Conservation (phyloP, 768 basidiomycete species). For the Tylopilus subfusipes region DNA sequence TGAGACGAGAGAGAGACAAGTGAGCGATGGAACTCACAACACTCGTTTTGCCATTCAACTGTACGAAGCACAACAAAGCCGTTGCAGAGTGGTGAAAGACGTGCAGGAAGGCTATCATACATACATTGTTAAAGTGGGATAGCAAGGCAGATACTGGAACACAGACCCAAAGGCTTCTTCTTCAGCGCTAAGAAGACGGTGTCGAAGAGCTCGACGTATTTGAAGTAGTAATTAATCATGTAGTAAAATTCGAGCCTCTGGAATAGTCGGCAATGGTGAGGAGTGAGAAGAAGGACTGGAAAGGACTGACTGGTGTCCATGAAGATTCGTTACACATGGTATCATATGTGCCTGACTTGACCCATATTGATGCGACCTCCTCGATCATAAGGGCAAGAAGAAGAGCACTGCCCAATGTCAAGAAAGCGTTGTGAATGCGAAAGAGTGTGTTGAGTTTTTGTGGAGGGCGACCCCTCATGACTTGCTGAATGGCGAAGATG, state of each 20-base stretch:
- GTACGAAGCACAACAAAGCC: slow-evolving; percentile 89
- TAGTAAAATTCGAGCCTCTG: slow-evolving; percentile 95
- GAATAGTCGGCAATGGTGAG: slow-evolving; percentile 1
- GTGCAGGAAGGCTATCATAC: slow-evolving; percentile 79
- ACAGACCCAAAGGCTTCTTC: slow-evolving; percentile 93
- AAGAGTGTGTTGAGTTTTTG: slow-evolving; percentile 79
- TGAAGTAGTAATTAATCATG: slow-evolving; percentile 99
- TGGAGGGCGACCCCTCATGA: slow-evolving; percentile 78
- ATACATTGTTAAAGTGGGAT: slow-evolving; percentile 7
- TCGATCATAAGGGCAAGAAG: slow-evolving; percentile 88
- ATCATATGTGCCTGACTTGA: slow-evolving; percentile 66
- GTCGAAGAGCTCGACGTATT: slow-evolving; percentile 94
- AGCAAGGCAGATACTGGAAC: not conserved
- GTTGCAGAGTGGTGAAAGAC: slow-evolving; percentile 99
- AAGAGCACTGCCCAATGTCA: slow-evolving; percentile 80
- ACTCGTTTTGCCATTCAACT: slow-evolving; percentile 91
- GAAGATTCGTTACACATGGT: slow-evolving; percentile 73
- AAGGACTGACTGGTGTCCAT: slow-evolving; percentile 79
- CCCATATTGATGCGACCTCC: slow-evolving; percentile 80
- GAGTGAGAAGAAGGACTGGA: not conserved
- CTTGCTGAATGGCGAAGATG: slow-evolving; percentile 79
- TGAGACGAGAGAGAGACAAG: not conserved
- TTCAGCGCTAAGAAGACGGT: slow-evolving; percentile 96
- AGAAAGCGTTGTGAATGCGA: slow-evolving; percentile 86
- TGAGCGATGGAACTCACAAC: slow-evolving; percentile 55